Evolutionary conservation across 1,284 basidiomycete species (phyloP).

Genomic region (Takashimella koratensis): DNA sequence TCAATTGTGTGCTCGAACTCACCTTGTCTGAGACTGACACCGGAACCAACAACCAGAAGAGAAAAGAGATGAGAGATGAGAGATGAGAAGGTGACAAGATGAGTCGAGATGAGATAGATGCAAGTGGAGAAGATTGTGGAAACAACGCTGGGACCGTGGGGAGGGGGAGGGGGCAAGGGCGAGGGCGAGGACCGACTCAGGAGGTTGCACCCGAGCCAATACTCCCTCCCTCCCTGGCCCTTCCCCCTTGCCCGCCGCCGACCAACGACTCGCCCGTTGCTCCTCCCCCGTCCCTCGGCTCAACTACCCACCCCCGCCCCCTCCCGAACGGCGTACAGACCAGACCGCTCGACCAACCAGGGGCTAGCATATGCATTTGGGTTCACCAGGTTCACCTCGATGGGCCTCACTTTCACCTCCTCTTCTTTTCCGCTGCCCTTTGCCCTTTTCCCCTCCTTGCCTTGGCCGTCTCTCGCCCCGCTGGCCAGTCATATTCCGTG

Average conservation of each 20-base stretch:
- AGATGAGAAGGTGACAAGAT: background rate
- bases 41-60: background rate
- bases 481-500: too few relatives aligned
- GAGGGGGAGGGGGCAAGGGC: conserved; percentile 4
- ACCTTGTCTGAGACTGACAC: background rate
- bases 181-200: conserved; percentile 2
- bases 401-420: too few relatives aligned
- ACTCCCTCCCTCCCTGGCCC: background rate
- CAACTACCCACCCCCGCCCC: background rate
- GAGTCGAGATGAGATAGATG: background rate
- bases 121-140: too few relatives aligned
- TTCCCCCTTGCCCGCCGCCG: too few relatives aligned
- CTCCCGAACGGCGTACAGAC: background rate
- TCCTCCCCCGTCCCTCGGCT: background rate
- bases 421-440: too few relatives aligned
- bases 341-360: too few relatives aligned
- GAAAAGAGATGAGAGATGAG: background rate
- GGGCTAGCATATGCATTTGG: too few relatives aligned
- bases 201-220: background rate
- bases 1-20: background rate
- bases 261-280: background rate
- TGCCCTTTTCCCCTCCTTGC: too few relatives aligned
- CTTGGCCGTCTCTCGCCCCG: too few relatives aligned
- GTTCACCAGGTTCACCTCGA: too few relatives aligned
- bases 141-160: background rate